phyloP scores from a whole-genome alignment of 495 filamentous ascomycete genomes.

The Penicillium arizonense region DNA sequence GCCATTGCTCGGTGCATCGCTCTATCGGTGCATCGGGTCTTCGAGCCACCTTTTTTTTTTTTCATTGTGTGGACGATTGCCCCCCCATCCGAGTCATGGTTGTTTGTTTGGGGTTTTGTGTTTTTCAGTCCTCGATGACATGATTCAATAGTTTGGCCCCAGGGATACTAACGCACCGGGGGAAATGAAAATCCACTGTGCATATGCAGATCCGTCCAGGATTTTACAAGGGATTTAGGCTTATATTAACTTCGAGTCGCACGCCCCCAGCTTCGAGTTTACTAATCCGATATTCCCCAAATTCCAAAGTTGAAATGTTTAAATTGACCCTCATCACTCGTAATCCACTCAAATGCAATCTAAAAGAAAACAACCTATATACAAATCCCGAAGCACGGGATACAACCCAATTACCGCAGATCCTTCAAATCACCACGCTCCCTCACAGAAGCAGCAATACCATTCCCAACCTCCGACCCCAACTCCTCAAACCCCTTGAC shows the following conservation, averaged over 20 bases:
- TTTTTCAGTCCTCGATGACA: no score
- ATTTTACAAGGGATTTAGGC: no score
- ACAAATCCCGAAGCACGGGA: background rate
- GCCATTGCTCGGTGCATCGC: background rate
- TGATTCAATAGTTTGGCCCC: no score
- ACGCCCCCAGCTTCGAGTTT: no score
- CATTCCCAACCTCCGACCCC: constrained; percentile 35
- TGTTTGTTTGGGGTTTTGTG: no score
- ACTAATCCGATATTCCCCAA: background rate
- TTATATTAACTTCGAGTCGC: background rate
- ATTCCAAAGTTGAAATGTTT: background rate
- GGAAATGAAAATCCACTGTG: no score
- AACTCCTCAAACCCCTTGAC: constrained; percentile 48
- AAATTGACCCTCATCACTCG: background rate
- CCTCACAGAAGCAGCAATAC: constrained; percentile 44
- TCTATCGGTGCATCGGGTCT: no score
- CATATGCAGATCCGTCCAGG: no score
- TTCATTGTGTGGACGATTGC: no score
- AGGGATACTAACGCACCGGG: no score
- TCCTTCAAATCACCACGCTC: constrained; percentile 28
- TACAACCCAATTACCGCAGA: background rate
- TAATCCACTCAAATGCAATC: background rate
- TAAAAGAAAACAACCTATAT: background rate
- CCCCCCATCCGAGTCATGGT: no score
- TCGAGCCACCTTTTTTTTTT: no score